Evolutionary conservation across 2,329 filamentous ascomycete species (phyloP).

Genomic region (Trichocomaceae sp.): DNA sequence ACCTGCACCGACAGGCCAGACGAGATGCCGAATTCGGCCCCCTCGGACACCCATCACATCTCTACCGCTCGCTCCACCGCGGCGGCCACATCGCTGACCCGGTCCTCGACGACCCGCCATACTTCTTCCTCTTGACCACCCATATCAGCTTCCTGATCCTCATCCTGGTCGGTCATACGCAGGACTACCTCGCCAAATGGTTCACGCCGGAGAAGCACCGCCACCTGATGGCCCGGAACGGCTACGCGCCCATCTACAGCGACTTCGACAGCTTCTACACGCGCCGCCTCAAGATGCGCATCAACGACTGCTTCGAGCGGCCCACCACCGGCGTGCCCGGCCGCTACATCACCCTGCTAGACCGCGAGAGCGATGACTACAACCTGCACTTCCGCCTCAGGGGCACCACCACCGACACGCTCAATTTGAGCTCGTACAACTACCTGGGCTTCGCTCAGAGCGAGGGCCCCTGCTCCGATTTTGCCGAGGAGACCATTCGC

Average conservation of each 20-base stretch:
- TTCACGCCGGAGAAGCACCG: conserved; percentile 77
- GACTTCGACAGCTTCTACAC: conserved; percentile 98
- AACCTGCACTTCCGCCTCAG: conserved; percentile 79
- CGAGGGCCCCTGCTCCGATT: conserved; percentile 87
- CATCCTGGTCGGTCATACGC: conserved; percentile 84
- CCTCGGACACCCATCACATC: conserved; percentile 66
- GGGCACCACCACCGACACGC: conserved; percentile 79
- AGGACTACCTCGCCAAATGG: conserved; percentile 90
- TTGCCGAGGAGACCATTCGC: conserved; percentile 72
- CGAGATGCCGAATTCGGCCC: conserved; percentile 85
- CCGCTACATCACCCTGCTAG: conserved; percentile 80
- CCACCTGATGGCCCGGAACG: conserved; percentile 70
- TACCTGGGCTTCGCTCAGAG: conserved; percentile 96
- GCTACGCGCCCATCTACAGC: conserved; percentile 87
- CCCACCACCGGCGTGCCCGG: conserved; percentile 87
- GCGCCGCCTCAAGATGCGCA: conserved; percentile 76
- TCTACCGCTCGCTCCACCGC: conserved; percentile 76
- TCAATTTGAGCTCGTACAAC: conserved; percentile 98
- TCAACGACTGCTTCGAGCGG: conserved; percentile 90
- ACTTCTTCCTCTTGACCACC: conserved; percentile 88
- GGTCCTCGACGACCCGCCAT: conserved; percentile 84
- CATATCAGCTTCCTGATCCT: conserved; percentile 94
- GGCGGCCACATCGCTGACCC: conserved; percentile 70
- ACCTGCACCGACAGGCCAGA: conserved; percentile 63
- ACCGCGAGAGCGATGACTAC: conserved; percentile 72